Conservation (phyloP, 345 rosid genomes). For the Viola odorata region DNA sequence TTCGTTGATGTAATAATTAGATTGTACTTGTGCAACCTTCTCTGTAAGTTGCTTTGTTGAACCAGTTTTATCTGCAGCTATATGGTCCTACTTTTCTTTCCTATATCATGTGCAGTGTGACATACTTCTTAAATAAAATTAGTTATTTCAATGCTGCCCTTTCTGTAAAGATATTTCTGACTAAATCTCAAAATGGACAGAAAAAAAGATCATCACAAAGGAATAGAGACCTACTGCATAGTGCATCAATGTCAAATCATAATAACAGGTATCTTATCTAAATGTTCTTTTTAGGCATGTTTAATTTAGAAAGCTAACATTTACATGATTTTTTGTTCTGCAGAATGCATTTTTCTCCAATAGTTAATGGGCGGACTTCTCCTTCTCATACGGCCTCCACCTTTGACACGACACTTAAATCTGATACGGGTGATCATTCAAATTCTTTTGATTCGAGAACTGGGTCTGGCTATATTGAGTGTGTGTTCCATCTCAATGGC, state of each 20-base stretch:
- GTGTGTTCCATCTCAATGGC: conserved; percentile 40
- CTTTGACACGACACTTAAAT: conserved; percentile 42
- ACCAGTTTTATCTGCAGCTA: no score
- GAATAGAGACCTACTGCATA: conserved; percentile 8
- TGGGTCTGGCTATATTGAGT: conserved; percentile 53
- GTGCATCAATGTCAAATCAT: conserved; percentile 14
- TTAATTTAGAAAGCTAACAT: conserved; percentile 15
- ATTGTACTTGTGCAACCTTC: no score
- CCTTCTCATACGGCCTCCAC: conserved; percentile 36
- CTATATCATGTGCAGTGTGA: no score
- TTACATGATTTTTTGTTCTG: conserved; percentile 19
- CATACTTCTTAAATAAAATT: not conserved
- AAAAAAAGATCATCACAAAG: conserved; percentile 13
- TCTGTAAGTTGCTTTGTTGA: no score
- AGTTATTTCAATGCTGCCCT: not conserved
- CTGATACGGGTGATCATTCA: conserved; percentile 47
- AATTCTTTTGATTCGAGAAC: conserved; percentile 54
- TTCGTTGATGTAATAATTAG: no score
- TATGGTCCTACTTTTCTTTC: not conserved
- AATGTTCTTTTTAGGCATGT: not conserved
- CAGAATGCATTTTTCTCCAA: conserved; percentile 55
- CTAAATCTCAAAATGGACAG: conserved; percentile 10
- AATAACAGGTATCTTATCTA: conserved; percentile 42
- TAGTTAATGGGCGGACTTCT: conserved; percentile 31
- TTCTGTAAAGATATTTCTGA: not conserved